Conservation (phyloP, 305 asterid genomes). For the Fraxinus paxiana region DNA sequence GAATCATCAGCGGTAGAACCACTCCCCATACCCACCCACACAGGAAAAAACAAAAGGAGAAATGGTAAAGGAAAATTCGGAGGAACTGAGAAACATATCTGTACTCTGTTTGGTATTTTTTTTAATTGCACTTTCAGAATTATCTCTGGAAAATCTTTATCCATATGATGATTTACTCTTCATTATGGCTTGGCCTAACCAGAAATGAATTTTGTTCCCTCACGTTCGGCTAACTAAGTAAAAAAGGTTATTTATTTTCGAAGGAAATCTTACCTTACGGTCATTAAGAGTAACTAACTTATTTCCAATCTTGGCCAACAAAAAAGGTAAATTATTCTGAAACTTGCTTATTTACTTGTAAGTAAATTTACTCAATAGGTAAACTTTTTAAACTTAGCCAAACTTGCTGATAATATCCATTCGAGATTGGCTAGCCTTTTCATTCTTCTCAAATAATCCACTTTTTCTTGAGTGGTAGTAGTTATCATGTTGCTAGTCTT, state of each 20-base stretch:
- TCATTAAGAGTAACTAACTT: not conserved
- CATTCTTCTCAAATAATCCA: not conserved
- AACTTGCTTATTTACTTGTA: not conserved
- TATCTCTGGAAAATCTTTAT: not conserved
- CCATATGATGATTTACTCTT: not conserved
- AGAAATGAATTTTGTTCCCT: not conserved
- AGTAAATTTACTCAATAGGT: not conserved
- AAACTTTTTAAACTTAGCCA: not conserved
- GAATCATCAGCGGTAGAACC: not conserved
- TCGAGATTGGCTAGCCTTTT: not conserved
- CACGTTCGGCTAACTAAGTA: not conserved
- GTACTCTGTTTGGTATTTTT: not conserved
- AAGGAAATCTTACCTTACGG: not conserved
- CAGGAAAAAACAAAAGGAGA: not conserved
- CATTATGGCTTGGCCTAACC: not conserved
- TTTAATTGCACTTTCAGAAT: not conserved
- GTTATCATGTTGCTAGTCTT: not conserved
- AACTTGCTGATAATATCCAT: not conserved
- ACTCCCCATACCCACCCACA: not conserved
- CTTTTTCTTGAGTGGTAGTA: not conserved
- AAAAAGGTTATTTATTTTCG: not conserved
- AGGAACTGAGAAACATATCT: not conserved
- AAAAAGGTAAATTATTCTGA: not conserved
- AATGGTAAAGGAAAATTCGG: not conserved
- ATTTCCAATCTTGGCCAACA: not conserved